Percentiles rank a stretch among this genome's conserved stretches.
These are phyloP conservation scores for Physcomitrellopsis africana DNA, from an alignment of 225 moss, liverwort and hornwort genomes.

Conservation along the genomic window DNA sequence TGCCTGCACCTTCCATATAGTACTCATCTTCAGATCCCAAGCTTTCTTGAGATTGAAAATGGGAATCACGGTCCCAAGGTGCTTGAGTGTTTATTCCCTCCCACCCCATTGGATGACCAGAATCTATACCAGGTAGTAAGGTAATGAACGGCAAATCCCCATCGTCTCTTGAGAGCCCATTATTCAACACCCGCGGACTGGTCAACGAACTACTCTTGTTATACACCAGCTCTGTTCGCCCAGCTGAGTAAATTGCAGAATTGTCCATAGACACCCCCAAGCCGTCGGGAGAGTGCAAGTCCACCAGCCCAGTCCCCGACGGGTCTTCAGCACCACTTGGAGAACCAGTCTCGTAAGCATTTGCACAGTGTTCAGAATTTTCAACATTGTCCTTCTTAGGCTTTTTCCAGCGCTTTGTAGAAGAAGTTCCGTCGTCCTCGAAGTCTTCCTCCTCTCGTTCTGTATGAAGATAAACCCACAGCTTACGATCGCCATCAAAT, in stretches of 20 bases:
- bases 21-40: conserved; percentile 74
- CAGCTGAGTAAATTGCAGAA: conserved; percentile 75
- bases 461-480: conserved; percentile 86
- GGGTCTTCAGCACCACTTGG: conserved; percentile 73
- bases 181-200: conserved; percentile 77
- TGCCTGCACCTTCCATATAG: conserved; percentile 63
- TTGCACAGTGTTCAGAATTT: conserved; percentile 60
- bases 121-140: conserved; percentile 62
- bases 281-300: conserved; percentile 75
- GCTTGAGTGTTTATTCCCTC: conserved; percentile 64
- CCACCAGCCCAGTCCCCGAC: conserved; percentile 62
- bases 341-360: conserved; percentile 71
- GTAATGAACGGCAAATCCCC: conserved; percentile 65
- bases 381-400: conserved; percentile 79
- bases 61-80: conserved; percentile 67
- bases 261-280: conserved; percentile 63
- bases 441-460: conserved; percentile 83
- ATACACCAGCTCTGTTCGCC: conserved; percentile 73
- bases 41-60: conserved; percentile 78
- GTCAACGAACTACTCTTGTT: conserved; percentile 81
- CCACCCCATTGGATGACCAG: conserved; percentile 74
- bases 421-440: conserved; percentile 83
- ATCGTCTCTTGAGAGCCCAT: conserved; percentile 66
- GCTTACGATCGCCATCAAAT: conserved; percentile 84
- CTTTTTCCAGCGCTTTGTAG: conserved; percentile 88